Evolutionary conservation across 805 yeast genomes (phyloP).

Genomic region (Tetrapisispora namnaoensis): DNA sequence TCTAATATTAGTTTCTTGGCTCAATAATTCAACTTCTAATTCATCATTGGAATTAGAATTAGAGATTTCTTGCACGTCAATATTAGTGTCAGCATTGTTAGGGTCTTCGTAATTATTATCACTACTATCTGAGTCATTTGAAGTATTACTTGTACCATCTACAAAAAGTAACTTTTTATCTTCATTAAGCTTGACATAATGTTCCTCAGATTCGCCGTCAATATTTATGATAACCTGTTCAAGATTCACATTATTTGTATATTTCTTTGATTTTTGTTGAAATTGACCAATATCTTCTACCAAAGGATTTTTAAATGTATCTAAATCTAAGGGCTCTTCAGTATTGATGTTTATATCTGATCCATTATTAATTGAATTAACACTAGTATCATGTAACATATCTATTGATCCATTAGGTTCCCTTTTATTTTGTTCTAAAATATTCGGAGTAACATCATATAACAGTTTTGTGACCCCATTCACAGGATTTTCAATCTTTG

Average conservation of each 20-base stretch:
- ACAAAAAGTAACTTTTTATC: constrained; percentile 13
- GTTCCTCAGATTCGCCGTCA: constrained; percentile 14
- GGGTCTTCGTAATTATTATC: neutral
- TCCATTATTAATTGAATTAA: too few relatives aligned
- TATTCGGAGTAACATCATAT: neutral
- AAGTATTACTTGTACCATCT: neutral
- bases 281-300: neutral
- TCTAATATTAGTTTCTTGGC: constrained; percentile 14
- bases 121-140: neutral
- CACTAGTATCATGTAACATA: too few relatives aligned
- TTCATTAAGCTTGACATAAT: constrained; percentile 13
- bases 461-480: neutral
- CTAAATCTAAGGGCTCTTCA: neutral
- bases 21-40: constrained; percentile 2
- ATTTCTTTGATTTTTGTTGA: neutral
- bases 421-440: neutral
- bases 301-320: neutral
- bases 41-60: neutral
- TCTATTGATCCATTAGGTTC: neutral
- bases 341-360: neutral
- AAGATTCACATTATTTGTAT: neutral
- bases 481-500: neutral
- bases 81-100: neutral
- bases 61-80: neutral
- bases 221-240: constrained; percentile 15